These are phyloP conservation scores for Chondrostereum purpureum DNA, from an alignment of 1,284 basidiomycete species.

Conservation along the genomic window DNA sequence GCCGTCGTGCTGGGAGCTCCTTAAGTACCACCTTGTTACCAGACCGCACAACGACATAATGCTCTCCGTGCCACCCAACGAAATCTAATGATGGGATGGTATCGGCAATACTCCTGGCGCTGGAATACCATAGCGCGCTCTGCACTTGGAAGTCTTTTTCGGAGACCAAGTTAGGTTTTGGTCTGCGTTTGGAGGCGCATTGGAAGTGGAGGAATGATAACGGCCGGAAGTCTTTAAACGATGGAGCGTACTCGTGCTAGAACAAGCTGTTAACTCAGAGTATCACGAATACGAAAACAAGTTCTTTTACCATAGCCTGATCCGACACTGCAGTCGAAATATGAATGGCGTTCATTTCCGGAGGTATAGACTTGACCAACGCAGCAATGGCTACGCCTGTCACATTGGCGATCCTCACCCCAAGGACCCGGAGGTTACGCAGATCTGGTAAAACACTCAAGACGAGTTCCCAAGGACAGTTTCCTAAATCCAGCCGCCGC, in stretches of 20 bases:
- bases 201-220: conserved; percentile 56
- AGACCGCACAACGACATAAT: conserved; percentile 51
- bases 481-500: conserved; percentile 51
- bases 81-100: conserved; percentile 51
- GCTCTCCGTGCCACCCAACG: conserved; percentile 63
- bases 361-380: conserved; percentile 39
- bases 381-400: conserved; percentile 28
- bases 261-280: neutral
- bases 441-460: conserved; percentile 43
- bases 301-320: conserved; percentile 38
- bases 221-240: conserved; percentile 39
- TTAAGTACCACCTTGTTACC: conserved; percentile 44
- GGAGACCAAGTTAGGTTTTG: conserved; percentile 49
- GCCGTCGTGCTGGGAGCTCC: conserved; percentile 50
- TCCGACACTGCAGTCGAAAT: conserved; percentile 43
- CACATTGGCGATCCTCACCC: conserved; percentile 47
- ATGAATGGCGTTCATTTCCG: conserved; percentile 46
- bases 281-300: neutral
- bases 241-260: conserved; percentile 44
- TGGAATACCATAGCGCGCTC: conserved; percentile 48
- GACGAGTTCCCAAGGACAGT: conserved; percentile 58
- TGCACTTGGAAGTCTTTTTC: conserved; percentile 53
- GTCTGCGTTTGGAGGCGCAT: conserved; percentile 37
- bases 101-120: conserved; percentile 41
- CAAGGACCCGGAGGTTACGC: conserved; percentile 42